Percentiles rank a stretch among this genome's conserved stretches.
phyloP scores from a whole-genome alignment of 2,329 filamentous ascomycete species.

The Biscogniauxia mediterranea region DNA sequence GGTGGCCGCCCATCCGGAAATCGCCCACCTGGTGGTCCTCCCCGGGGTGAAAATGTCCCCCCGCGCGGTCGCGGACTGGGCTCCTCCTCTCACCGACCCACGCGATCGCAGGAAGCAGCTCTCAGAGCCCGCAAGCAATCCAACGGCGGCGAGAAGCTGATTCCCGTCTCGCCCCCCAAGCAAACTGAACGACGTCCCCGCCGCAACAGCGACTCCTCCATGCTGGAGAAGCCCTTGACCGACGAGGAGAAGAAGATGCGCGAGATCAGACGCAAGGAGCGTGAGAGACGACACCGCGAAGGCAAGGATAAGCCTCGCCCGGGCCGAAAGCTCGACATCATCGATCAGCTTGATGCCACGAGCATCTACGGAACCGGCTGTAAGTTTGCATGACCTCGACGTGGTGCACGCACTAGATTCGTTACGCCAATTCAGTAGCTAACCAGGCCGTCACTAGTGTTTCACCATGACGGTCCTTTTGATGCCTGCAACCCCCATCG shows the following conservation, averaged over 20 bases:
- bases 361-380: slow-evolving; percentile 91
- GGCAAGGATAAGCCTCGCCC: slow-evolving; percentile 47
- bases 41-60: slow-evolving; percentile 48
- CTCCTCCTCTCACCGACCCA: slow-evolving; percentile 57
- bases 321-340: slow-evolving; percentile 71
- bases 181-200: slow-evolving; percentile 53
- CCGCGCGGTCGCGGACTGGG: slow-evolving; percentile 43
- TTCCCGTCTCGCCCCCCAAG: slow-evolving; percentile 38
- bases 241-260: slow-evolving; percentile 56
- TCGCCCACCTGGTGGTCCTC: slow-evolving; percentile 41
- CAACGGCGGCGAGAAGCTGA: slow-evolving; percentile 35
- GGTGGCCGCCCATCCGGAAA: slow-evolving; percentile 34
- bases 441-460: slow-evolving; percentile 55
- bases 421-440: not conserved
- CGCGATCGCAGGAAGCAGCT: slow-evolving; percentile 66
- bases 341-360: slow-evolving; percentile 94
- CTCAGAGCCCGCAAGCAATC: slow-evolving; percentile 47
- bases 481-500: slow-evolving; percentile 94
- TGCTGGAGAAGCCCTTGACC: slow-evolving; percentile 61
- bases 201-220: slow-evolving; percentile 78
- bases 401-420: not conserved
- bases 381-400: slow-evolving; percentile 49
- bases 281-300: slow-evolving; percentile 50
- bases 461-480: slow-evolving; percentile 96
- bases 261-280: slow-evolving; percentile 50